phyloP scores from a whole-genome alignment of 768 basidiomycete species.

The Lactarius vividus region DNA sequence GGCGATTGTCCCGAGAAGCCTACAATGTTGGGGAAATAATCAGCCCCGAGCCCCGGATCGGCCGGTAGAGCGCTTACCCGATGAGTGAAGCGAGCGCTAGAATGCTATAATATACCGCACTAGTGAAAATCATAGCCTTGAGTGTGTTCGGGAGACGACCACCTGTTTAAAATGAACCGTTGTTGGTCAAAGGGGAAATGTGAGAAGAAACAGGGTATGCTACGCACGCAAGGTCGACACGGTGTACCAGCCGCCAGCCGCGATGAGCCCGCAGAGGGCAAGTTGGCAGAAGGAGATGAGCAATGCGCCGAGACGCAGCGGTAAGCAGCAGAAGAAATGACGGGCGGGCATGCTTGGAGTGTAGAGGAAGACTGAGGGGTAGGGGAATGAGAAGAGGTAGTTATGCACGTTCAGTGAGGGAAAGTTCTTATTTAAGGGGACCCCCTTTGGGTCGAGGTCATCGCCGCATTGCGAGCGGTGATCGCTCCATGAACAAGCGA shows the following conservation, averaged over 20 bases:
- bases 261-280: constrained; percentile 10
- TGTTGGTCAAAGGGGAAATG: neutral
- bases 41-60: neutral
- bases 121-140: neutral
- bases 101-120: neutral
- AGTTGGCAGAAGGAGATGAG: constrained; percentile 24
- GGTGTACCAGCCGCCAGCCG: constrained; percentile 12
- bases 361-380: neutral
- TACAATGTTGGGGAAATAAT: neutral
- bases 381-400: neutral
- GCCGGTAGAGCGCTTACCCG: constrained; percentile 15
- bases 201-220: neutral
- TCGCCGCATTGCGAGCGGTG: neutral
- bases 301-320: constrained; percentile 26
- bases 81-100: constrained; percentile 16
- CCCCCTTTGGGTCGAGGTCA: neutral
- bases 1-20: constrained; percentile 21
- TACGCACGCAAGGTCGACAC: constrained; percentile 20
- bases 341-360: constrained; percentile 17
- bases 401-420: neutral
- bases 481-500: neutral
- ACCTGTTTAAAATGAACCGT: neutral
- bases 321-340: constrained; percentile 26
- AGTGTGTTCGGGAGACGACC: constrained; percentile 2
- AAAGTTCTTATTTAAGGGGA: neutral